Percentiles rank a stretch among this genome's conserved stretches.
phyloP scores from a whole-genome alignment of 1,284 basidiomycete species.

The Athelia sp. region DNA sequence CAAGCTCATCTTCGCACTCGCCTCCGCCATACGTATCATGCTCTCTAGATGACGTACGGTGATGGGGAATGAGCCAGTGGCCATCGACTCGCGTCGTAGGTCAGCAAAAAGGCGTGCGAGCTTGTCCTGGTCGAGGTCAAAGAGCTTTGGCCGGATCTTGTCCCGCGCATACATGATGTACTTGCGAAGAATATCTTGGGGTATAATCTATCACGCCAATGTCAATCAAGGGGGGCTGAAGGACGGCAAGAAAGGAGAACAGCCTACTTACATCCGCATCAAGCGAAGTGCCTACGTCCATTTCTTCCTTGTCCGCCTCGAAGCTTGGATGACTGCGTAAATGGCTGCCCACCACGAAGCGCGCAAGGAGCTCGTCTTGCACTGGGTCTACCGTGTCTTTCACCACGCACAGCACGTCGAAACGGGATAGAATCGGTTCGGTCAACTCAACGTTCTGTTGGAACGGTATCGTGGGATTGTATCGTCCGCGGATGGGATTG shows the following conservation, averaged over 20 bases:
- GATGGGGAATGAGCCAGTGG: slow-evolving; percentile 97
- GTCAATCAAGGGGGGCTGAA: slow-evolving; percentile 2
- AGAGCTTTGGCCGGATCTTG: slow-evolving; percentile 87
- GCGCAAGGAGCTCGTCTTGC: slow-evolving; percentile 92
- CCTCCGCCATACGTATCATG: slow-evolving; percentile 99
- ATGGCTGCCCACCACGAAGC: slow-evolving; percentile 97
- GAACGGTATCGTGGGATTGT: slow-evolving; percentile 98
- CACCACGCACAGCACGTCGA: slow-evolving; percentile 97
- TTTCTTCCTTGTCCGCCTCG: slow-evolving; percentile 79
- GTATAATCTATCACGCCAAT: slow-evolving; percentile 70
- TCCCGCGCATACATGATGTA: slow-evolving; percentile 99
- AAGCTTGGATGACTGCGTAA: slow-evolving; percentile 93
- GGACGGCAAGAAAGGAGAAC: neutral
- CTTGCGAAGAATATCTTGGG: slow-evolving; percentile 95
- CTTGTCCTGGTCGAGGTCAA: slow-evolving; percentile 95
- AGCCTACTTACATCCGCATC: slow-evolving; percentile 80
- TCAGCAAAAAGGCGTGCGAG: slow-evolving; percentile 95
- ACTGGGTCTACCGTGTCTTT: slow-evolving; percentile 97
- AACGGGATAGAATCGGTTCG: slow-evolving; percentile 98
- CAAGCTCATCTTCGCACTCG: slow-evolving; percentile 97
- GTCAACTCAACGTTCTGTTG: slow-evolving; percentile 98
- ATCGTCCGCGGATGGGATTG: slow-evolving; percentile 93
- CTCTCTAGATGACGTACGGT: slow-evolving; percentile 97
- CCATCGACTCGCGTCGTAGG: slow-evolving; percentile 90
- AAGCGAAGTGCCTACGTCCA: slow-evolving; percentile 82